Conservation (phyloP, 2,329 filamentous ascomycete species). For the Pseudogymnoascus sp. region DNA sequence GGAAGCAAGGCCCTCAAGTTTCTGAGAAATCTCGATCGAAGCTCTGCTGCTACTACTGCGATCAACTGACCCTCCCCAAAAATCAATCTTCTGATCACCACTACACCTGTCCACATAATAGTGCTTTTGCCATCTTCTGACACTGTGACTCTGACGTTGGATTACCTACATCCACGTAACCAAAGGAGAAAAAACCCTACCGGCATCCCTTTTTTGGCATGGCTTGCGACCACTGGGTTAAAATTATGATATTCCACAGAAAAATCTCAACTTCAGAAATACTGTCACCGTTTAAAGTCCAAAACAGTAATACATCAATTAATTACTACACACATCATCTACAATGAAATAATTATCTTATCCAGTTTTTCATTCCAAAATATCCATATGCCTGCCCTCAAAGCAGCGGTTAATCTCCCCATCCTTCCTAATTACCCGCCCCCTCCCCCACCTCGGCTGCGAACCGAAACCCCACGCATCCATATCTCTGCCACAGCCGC, state of each 20-base stretch:
- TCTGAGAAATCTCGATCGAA: neutral
- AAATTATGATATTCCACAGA: no score
- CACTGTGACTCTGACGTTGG: conserved; percentile 55
- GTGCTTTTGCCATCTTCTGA: conserved; percentile 50
- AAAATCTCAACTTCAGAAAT: neutral
- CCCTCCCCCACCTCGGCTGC: neutral
- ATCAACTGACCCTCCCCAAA: neutral
- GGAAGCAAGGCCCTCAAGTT: neutral
- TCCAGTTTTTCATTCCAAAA: neutral
- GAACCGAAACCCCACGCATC: neutral
- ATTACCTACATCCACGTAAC: neutral
- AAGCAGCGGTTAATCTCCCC: neutral
- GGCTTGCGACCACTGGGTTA: no score
- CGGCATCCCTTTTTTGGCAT: neutral
- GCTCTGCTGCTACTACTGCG: neutral
- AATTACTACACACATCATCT: neutral
- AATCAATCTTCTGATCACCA: neutral
- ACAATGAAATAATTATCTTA: neutral
- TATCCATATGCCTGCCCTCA: neutral
- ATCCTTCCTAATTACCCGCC: neutral
- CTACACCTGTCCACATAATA: conserved; percentile 53
- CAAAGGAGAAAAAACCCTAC: neutral
- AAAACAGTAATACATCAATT: neutral
- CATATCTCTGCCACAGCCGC: neutral
- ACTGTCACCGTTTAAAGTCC: neutral